Evolutionary conservation across 1,284 basidiomycete species (phyloP).

Genomic region (Trichosporon sp.): DNA sequence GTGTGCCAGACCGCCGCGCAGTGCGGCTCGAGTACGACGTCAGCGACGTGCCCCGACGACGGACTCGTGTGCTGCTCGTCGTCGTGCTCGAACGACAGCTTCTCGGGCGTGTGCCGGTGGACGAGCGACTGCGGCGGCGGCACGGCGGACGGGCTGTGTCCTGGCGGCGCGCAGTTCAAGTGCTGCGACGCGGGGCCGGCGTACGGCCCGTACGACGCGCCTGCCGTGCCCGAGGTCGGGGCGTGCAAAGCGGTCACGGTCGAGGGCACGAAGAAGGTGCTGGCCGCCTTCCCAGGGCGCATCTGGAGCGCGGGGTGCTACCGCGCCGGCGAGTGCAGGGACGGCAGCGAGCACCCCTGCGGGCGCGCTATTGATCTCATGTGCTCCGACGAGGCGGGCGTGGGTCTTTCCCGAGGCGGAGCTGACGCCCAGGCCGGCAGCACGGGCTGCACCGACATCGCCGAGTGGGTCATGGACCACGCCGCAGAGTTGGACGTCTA

Average conservation of each 20-base stretch:
- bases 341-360: background rate
- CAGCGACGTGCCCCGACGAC: background rate
- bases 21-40: background rate
- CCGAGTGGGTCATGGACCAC: slow-evolving; percentile 7
- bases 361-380: slow-evolving; percentile 1
- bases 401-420: background rate
- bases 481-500: background rate
- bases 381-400: slow-evolving; percentile 5
- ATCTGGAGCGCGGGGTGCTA: background rate
- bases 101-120: slow-evolving; percentile 2
- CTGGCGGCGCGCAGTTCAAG: background rate
- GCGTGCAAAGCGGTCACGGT: background rate
- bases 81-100: background rate
- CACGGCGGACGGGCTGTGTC: background rate
- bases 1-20: background rate
- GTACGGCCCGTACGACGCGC: background rate
- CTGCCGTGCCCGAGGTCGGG: background rate
- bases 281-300: background rate
- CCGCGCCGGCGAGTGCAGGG: background rate
- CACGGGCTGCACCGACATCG: background rate
- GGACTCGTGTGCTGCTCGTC: background rate
- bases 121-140: background rate
- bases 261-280: background rate
- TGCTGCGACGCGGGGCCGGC: background rate
- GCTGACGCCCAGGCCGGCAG: background rate